Evolutionary conservation across 371 early-diverging fungal species (phyloP).

Genomic region (Synchytrium microbalum): DNA sequence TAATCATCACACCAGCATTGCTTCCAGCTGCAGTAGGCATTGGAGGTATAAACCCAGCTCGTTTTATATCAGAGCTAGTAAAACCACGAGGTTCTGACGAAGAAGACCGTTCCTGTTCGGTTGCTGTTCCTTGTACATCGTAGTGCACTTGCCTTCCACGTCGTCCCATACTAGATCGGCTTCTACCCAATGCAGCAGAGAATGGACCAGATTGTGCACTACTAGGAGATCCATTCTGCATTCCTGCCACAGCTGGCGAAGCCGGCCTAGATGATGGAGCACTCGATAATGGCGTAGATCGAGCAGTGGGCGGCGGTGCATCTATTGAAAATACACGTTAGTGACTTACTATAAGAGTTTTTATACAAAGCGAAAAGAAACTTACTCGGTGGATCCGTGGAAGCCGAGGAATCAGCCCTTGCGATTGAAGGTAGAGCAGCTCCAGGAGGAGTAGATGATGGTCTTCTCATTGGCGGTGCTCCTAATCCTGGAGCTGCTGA

Average conservation of each 20-base stretch:
- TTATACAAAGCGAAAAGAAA: neutral
- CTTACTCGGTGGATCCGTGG: neutral
- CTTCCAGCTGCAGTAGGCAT: neutral
- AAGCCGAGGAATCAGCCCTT: too few species aligned
- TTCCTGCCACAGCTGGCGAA: neutral
- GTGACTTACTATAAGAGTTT: neutral
- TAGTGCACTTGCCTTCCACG: neutral
- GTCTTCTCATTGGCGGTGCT: neutral
- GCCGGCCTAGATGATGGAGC: neutral
- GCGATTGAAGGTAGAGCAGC: neutral
- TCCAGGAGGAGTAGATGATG: neutral
- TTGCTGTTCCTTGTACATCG: neutral
- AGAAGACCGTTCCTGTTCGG: neutral
- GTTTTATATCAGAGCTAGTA: neutral
- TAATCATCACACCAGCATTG: neutral
- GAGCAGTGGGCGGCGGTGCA: neutral
- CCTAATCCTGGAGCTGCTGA: slow-evolving; percentile 15
- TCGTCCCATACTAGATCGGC: neutral
- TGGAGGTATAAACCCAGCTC: neutral
- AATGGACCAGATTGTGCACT: neutral
- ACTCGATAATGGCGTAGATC: neutral
- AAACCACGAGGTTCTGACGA: neutral
- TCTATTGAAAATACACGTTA: neutral
- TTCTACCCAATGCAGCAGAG: neutral
- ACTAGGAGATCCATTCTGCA: neutral